phyloP scores from a whole-genome alignment of 495 filamentous ascomycete species.

The Aspergillus sclerotioniger region DNA sequence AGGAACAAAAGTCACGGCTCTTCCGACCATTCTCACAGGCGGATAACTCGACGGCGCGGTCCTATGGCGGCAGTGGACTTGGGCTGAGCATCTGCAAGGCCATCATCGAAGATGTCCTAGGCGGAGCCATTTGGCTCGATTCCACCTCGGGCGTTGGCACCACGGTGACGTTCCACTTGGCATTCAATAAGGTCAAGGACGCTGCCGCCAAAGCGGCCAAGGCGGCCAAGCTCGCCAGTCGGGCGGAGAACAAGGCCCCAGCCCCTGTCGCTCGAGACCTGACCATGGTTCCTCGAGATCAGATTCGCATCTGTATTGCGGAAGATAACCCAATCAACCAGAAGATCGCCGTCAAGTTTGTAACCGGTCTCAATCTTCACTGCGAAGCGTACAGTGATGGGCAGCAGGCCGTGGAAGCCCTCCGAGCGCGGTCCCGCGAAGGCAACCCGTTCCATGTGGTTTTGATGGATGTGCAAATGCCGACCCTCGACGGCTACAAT shows the following conservation, averaged over 20 bases:
- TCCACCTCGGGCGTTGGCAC: conserved; percentile 73
- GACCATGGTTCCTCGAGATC: conserved; percentile 68
- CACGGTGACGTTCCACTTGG: conserved; percentile 79
- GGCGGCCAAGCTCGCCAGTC: conserved; percentile 52
- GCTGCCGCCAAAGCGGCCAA: conserved; percentile 54
- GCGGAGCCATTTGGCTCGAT: conserved; percentile 78
- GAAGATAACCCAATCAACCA: conserved; percentile 93
- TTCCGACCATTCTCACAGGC: conserved; percentile 92
- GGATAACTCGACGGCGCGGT: conserved; percentile 80
- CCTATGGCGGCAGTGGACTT: conserved; percentile 87
- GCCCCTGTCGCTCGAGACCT: conserved; percentile 51
- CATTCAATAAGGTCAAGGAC: conserved; percentile 75
- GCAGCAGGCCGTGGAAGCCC: conserved; percentile 78
- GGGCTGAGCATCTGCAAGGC: conserved; percentile 94
- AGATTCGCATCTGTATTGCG: conserved; percentile 82
- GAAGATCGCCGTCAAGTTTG: conserved; percentile 87
- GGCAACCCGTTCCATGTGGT: conserved; percentile 71
- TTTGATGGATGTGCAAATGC: conserved; percentile 96
- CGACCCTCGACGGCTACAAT: conserved; percentile 89
- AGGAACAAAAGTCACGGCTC: conserved; percentile 75
- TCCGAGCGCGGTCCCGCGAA: conserved; percentile 65
- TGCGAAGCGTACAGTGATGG: conserved; percentile 85
- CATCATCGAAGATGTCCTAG: conserved; percentile 87
- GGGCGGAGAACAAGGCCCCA: conserved; percentile 29
- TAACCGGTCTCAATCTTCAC: conserved; percentile 76